A percentile compares a stretch with the other conserved stretches of the same genome.
Conservation (phyloP, 306 rosid genomes). For the Cajanus cajan region DNA sequence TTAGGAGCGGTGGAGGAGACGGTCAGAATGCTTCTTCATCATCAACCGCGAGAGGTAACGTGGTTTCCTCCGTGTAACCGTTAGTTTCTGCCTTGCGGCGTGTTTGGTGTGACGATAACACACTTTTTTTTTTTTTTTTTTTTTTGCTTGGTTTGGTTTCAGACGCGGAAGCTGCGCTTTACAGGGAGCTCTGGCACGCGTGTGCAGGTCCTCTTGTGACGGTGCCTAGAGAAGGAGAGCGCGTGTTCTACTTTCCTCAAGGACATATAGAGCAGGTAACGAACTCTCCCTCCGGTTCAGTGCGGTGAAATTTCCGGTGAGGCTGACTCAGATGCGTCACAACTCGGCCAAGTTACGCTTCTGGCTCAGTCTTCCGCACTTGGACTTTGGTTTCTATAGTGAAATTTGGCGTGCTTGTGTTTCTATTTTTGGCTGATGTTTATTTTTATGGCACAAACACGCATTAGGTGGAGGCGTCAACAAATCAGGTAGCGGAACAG, state of each 20-base stretch:
- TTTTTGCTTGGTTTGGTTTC: too few relatives aligned
- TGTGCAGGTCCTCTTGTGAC: constrained; percentile 97
- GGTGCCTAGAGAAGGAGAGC: constrained; percentile 74
- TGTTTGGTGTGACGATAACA: background rate
- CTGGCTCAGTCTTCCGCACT: background rate
- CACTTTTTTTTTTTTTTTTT: too few relatives aligned
- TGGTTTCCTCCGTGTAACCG: background rate
- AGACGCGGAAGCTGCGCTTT: constrained; percentile 82
- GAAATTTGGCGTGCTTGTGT: background rate
- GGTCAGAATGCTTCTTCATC: constrained; percentile 44
- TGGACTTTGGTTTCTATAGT: background rate
- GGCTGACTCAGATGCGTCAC: constrained; percentile 9
- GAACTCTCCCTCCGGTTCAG: background rate
- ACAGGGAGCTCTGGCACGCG: constrained; percentile 94
- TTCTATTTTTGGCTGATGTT: background rate
- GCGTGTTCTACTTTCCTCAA: constrained; percentile 94
- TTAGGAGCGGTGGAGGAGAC: constrained; percentile 33
- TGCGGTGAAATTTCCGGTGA: too few relatives aligned
- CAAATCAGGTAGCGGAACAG: constrained; percentile 86
- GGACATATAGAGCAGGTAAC: constrained; percentile 98
- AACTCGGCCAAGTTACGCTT: background rate
- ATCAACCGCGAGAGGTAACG: constrained; percentile 40
- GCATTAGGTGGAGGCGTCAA: constrained; percentile 89
- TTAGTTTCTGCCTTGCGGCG: background rate
- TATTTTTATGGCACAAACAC: constrained; percentile 2